Conservation (phyloP, 192 early-diverging fungal species). For the Umbelopsis sp. region DNA sequence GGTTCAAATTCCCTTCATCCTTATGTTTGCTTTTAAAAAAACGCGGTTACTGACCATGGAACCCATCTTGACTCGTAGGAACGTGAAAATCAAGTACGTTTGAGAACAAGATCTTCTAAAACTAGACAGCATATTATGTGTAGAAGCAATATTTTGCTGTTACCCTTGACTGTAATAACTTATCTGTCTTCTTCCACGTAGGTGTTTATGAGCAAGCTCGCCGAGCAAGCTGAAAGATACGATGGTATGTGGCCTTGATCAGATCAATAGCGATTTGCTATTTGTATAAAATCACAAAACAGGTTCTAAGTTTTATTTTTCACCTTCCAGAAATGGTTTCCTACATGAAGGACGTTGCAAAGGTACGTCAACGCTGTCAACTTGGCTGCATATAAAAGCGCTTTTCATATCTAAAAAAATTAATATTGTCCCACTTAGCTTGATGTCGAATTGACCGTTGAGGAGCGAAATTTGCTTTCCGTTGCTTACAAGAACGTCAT, state of each 20-base stretch:
- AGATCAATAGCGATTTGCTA: background rate
- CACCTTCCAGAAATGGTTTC: conserved; percentile 68
- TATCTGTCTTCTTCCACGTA: conserved; percentile 24
- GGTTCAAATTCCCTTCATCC: background rate
- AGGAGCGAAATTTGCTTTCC: conserved; percentile 97
- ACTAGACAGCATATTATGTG: no score
- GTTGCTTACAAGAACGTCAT: conserved; percentile 99
- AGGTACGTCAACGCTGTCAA: background rate
- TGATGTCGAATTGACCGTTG: conserved; percentile 85
- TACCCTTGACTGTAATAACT: background rate
- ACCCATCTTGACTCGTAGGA: conserved; percentile 12
- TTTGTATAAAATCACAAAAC: background rate
- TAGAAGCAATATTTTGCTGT: no score
- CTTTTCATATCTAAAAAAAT: no score
- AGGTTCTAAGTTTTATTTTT: background rate
- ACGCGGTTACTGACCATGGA: conserved; percentile 22
- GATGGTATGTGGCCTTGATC: conserved; percentile 71
- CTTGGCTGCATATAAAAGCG: no score
- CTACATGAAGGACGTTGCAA: conserved; percentile 71
- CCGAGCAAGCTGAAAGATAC: conserved; percentile 98
- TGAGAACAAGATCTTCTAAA: background rate
- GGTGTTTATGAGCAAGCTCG: conserved; percentile 97
- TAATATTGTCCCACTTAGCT: conserved; percentile 43
- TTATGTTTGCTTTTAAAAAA: background rate
- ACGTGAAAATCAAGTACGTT: conserved; percentile 23